These are phyloP conservation scores for Kokia cookei DNA, from an alignment of 441 rosid genomes.

Conservation along the genomic window DNA sequence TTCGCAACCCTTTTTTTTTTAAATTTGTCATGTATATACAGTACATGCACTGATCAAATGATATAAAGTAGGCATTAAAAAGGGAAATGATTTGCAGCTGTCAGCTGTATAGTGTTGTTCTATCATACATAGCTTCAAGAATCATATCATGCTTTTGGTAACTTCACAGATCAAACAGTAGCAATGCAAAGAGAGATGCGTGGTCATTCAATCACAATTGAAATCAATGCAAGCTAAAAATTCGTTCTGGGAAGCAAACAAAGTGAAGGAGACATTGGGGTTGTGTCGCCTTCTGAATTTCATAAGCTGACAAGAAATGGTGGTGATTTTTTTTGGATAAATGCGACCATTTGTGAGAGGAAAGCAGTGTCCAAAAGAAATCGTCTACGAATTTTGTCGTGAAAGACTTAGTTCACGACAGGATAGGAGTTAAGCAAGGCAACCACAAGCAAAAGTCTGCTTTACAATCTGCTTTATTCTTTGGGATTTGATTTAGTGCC, in stretches of 20 bases:
- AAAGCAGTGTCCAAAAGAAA: constrained; percentile 1
- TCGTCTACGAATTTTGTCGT: constrained; percentile 1
- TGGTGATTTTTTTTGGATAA: background rate
- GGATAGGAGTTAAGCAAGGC: background rate
- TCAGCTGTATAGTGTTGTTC: constrained; percentile 1
- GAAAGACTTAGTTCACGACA: constrained; percentile 2
- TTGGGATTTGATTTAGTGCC: background rate
- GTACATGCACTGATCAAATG: background rate
- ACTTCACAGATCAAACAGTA: background rate
- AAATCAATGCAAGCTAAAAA: background rate
- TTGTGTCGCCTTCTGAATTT: background rate
- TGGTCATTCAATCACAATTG: background rate
- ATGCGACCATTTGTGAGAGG: background rate
- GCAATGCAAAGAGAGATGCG: background rate
- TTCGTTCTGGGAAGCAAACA: background rate
- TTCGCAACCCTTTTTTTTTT: background rate
- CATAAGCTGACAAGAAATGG: constrained; percentile 1
- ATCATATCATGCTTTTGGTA: background rate
- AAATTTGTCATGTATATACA: background rate
- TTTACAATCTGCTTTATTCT: background rate
- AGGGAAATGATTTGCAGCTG: constrained; percentile 2
- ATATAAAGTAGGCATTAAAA: background rate
- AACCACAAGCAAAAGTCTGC: background rate
- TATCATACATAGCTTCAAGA: background rate
- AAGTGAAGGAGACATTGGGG: background rate